A percentile compares a stretch with the other conserved stretches of the same genome.
phyloP scores from a whole-genome alignment of 176 grass and related monocot species.

The Paspalum notatum region DNA sequence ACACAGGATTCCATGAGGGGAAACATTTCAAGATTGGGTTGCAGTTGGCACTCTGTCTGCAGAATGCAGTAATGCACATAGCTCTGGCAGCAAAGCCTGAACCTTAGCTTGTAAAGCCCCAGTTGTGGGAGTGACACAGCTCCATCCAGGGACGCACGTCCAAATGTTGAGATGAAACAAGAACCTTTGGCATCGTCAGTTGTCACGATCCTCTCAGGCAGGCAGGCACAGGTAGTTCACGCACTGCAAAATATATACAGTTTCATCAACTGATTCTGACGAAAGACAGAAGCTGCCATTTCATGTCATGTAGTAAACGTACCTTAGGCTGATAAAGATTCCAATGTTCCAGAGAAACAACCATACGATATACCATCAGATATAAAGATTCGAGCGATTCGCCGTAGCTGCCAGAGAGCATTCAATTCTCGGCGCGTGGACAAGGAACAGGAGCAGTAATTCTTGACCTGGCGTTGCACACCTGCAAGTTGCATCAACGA shows the following conservation, averaged over 20 bases:
- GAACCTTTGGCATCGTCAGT: no score
- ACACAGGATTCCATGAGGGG: background rate
- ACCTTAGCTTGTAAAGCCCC: background rate
- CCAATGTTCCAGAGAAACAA: background rate
- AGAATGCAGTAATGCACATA: background rate
- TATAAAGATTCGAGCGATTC: background rate
- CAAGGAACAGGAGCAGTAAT: background rate
- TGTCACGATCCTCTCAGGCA: no score
- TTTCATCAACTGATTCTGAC: background rate
- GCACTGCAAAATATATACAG: background rate
- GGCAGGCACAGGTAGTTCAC: no score
- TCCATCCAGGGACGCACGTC: no score
- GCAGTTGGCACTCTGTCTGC: background rate
- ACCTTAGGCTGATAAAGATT: slow-evolving; percentile 1
- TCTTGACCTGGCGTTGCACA: background rate
- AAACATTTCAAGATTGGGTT: background rate
- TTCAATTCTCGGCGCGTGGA: background rate
- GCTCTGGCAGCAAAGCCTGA: background rate
- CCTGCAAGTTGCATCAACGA: background rate
- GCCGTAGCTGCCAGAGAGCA: background rate
- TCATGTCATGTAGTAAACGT: background rate
- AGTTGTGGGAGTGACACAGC: no score
- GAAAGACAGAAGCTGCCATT: background rate
- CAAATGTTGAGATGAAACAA: no score
- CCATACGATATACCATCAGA: no score